Base-by-base conservation (phyloP, 345 rosid genomes). In the Brassica nigra region DNA sequence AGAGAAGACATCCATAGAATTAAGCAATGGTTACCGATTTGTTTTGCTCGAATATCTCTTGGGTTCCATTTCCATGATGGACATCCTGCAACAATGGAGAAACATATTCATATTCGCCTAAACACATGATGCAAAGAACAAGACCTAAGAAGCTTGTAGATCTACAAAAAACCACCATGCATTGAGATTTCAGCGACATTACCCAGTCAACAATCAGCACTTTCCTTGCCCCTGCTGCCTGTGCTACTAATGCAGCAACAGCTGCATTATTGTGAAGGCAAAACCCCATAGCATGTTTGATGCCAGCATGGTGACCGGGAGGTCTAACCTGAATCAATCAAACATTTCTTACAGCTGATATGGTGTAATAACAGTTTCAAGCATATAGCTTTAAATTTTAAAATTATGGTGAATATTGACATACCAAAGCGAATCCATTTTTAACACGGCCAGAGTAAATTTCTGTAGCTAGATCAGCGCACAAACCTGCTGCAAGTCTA, bases 251-350 rank as follows among this genome's bases (percentile, higher is more conserved):
- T 39, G 95, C 97, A 84, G 99, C 97, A 82, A 93, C 86, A 4
- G 99, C 99, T 77, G 99, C 98, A 89, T 95, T 95, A 76, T 95
- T 93, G 87, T 95, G 99, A 69, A 95, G 98, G 86, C 99, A 95
- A 84, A 95, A 95, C 68, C 99, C 98, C 97, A 93, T 93, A 47
- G 98, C 88, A 71, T 93, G 94, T 73, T 77, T 87, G 73, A 93
- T 81, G 73, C 99, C 97, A 78, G 99, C 99, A 90, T 95, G 99
- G 84, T 95, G 99, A 49, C 99, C 99, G 1, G 99, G 99, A 66
- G 99, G 99, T 34, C 99, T 88, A 65, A 95, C 93, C 99, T 95
- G 84, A 78, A 20, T 66, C 77, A 76, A 42, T 76, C 34, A 36
- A 71, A 39, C 63, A 28, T 20, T 66, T 47, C n/a, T 70, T 8